These are phyloP conservation scores for Paramyrothecium sp. DNA, from an alignment of 2,329 filamentous ascomycete species.

Conservation along the genomic window DNA sequence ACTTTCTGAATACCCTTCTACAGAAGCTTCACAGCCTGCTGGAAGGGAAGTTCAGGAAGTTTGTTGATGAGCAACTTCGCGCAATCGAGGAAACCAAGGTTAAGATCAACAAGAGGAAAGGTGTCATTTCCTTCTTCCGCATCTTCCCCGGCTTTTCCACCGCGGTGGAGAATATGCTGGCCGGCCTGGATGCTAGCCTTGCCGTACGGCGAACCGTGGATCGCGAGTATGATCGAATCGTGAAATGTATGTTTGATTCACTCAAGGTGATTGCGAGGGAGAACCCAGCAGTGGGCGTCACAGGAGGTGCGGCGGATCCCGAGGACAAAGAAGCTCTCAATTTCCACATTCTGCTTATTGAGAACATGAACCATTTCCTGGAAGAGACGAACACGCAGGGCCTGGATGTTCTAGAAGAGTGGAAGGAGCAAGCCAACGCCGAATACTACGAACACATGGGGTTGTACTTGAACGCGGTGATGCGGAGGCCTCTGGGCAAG, in stretches of 20 bases:
- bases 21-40: conserved; percentile 77
- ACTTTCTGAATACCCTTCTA: conserved; percentile 78
- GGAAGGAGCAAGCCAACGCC: conserved; percentile 73
- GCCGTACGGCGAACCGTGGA: conserved; percentile 77
- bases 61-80: conserved; percentile 91
- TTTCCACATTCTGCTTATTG: conserved; percentile 94
- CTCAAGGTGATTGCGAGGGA: conserved; percentile 88
- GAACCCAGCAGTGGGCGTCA: conserved; percentile 52
- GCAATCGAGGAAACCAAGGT: conserved; percentile 98
- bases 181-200: conserved; percentile 52
- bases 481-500: conserved; percentile 85
- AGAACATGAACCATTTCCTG: conserved; percentile 98
- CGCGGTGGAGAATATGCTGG: conserved; percentile 81
- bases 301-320: conserved; percentile 47
- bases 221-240: conserved; percentile 81
- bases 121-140: conserved; percentile 92
- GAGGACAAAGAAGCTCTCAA: conserved; percentile 97
- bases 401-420: conserved; percentile 76
- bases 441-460: conserved; percentile 86
- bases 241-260: conserved; percentile 95
- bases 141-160: conserved; percentile 86
- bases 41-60: conserved; percentile 76
- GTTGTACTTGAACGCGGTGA: conserved; percentile 83
- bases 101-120: conserved; percentile 97
- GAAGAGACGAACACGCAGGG: conserved; percentile 81